phyloP scores from a whole-genome alignment of 192 early-diverging fungal genomes.

The Backusella tarrabulga region DNA sequence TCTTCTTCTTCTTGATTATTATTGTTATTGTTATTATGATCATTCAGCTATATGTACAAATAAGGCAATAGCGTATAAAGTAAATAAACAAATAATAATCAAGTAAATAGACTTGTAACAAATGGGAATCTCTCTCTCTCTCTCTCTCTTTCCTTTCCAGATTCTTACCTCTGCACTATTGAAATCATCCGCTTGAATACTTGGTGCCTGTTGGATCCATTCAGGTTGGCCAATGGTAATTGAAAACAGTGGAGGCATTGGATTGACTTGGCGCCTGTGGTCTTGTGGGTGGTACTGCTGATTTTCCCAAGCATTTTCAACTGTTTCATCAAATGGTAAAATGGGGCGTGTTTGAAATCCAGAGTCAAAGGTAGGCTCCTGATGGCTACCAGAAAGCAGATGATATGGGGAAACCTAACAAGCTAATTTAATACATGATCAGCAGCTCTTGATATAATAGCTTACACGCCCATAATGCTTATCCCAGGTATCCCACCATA shows the following conservation, averaged over 20 bases:
- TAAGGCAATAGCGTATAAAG: no score
- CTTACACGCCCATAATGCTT: slow-evolving; percentile 42
- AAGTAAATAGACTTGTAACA: background rate
- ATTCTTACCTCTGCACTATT: background rate
- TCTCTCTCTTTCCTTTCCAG: background rate
- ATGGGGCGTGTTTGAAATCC: slow-evolving; percentile 18
- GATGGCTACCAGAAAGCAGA: background rate
- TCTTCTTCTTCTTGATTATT: background rate
- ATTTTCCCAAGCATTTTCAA: slow-evolving; percentile 32
- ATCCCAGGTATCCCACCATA: slow-evolving; percentile 78
- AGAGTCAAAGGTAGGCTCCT: background rate
- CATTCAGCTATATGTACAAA: no score
- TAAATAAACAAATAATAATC: background rate
- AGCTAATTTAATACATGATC: background rate
- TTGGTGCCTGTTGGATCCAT: background rate
- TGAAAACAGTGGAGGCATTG: slow-evolving; percentile 24
- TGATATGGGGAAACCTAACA: slow-evolving; percentile 7
- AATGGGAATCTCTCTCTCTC: background rate
- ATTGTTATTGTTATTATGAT: background rate
- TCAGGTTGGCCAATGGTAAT: slow-evolving; percentile 12
- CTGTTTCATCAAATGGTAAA: slow-evolving; percentile 2
- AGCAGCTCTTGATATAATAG: background rate
- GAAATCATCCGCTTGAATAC: background rate
- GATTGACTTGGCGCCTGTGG: slow-evolving; percentile 1
- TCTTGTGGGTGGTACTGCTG: slow-evolving; percentile 4